Conservation (phyloP, 768 basidiomycete species). For the Naganishia antarctica region DNA sequence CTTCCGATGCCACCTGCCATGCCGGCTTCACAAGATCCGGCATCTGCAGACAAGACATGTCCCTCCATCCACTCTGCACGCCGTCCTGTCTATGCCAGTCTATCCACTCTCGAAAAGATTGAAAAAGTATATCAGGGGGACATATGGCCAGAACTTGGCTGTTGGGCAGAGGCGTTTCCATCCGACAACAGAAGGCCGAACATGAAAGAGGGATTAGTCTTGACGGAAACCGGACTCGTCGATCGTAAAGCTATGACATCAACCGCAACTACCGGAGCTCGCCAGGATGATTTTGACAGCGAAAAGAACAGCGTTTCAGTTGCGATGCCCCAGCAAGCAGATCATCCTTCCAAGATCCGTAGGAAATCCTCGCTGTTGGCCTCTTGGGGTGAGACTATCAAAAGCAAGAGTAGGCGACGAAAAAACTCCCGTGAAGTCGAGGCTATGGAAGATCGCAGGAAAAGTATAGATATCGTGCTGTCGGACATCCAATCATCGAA, state of each 20-base stretch:
- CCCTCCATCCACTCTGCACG: not conserved
- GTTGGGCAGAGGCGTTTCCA: constrained; percentile 31
- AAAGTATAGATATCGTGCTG: not conserved
- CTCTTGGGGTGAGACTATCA: not conserved
- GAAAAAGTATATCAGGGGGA: constrained; percentile 40
- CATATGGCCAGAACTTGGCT: constrained; percentile 45
- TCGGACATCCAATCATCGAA: not conserved
- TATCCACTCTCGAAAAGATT: constrained; percentile 39
- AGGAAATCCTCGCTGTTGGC: not conserved
- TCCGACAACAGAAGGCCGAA: not conserved
- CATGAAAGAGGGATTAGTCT: not conserved
- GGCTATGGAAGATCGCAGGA: not conserved
- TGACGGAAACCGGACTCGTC: constrained; percentile 1
- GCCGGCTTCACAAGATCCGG: not conserved
- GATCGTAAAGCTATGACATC: not conserved
- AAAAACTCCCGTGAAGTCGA: not conserved
- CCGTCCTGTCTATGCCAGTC: constrained; percentile 29
- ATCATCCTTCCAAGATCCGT: not conserved
- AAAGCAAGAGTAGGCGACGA: not conserved
- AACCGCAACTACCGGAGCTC: not conserved
- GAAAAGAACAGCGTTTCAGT: not conserved
- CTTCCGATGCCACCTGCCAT: constrained; percentile 44
- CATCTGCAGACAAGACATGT: not conserved
- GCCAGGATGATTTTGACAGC: not conserved
- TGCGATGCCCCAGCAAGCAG: not conserved